phyloP scores from a whole-genome alignment of 208 protist species.

The Plasmodiophora brassicae region DNA sequence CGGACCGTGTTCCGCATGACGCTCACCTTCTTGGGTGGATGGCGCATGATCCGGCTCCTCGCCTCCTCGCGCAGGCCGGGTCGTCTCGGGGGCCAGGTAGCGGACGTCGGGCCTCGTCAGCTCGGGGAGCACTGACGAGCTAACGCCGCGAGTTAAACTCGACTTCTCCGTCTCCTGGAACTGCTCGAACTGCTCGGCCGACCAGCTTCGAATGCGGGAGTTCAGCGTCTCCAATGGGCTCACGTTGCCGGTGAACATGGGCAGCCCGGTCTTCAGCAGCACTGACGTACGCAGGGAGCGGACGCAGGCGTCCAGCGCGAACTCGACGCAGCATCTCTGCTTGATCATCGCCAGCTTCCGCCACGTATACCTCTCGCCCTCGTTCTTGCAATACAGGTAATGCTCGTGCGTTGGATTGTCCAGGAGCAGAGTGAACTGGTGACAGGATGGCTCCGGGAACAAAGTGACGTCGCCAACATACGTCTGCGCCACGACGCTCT shows the following conservation, averaged over 20 bases:
- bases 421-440: neutral
- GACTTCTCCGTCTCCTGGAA: neutral
- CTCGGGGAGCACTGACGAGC: too few relatives aligned
- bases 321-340: neutral
- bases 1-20: too few relatives aligned
- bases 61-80: too few relatives aligned
- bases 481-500: neutral
- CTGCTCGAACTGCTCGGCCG: neutral
- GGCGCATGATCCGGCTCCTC: too few relatives aligned
- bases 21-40: too few relatives aligned
- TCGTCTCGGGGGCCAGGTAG: too few relatives aligned
- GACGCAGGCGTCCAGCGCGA: neutral
- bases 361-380: neutral
- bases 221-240: neutral
- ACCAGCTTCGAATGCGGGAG: neutral
- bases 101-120: too few relatives aligned
- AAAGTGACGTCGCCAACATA: conserved; percentile 28
- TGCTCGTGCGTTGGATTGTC: neutral
- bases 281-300: neutral
- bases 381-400: neutral
- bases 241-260: neutral
- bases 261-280: neutral
- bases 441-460: neutral
- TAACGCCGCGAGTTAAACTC: neutral
- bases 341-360: neutral